phyloP scores from a whole-genome alignment of 1,284 basidiomycete genomes.

The Marasmius sp. region DNA sequence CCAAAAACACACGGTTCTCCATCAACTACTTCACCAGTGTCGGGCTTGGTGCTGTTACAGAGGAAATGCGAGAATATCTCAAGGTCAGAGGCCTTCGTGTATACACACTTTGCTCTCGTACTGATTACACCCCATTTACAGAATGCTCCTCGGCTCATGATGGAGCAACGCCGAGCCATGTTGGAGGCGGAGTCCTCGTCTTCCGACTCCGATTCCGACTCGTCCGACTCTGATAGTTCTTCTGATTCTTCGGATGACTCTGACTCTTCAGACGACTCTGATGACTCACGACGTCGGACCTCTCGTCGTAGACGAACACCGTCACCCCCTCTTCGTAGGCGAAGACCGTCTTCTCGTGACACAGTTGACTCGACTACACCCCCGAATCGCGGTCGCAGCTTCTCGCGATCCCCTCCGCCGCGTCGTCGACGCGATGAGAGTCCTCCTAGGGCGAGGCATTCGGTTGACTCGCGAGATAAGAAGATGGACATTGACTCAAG shows the following conservation, averaged over 20 bases:
- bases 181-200: slow-evolving; percentile 74
- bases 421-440: slow-evolving; percentile 29
- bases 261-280: slow-evolving; percentile 33
- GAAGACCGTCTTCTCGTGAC: slow-evolving; percentile 22
- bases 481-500: slow-evolving; percentile 5
- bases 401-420: slow-evolving; percentile 36
- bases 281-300: slow-evolving; percentile 20
- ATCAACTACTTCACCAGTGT: slow-evolving; percentile 99
- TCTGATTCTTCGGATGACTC: slow-evolving; percentile 35
- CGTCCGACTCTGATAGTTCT: slow-evolving; percentile 24
- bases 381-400: slow-evolving; percentile 20
- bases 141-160: slow-evolving; percentile 89
- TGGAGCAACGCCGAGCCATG: slow-evolving; percentile 89
- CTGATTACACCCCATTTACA: slow-evolving; percentile 27
- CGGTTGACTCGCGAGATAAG: neutral
- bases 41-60: slow-evolving; percentile 87
- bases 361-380: slow-evolving; percentile 6
- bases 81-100: slow-evolving; percentile 53
- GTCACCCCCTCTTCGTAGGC: slow-evolving; percentile 13
- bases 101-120: neutral
- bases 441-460: slow-evolving; percentile 18
- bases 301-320: slow-evolving; percentile 8
- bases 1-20: slow-evolving; percentile 94
- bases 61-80: slow-evolving; percentile 95
- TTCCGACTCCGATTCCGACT: slow-evolving; percentile 43